phyloP scores from a whole-genome alignment of 163 green algal species.

The Scenedesmus sp. region DNA sequence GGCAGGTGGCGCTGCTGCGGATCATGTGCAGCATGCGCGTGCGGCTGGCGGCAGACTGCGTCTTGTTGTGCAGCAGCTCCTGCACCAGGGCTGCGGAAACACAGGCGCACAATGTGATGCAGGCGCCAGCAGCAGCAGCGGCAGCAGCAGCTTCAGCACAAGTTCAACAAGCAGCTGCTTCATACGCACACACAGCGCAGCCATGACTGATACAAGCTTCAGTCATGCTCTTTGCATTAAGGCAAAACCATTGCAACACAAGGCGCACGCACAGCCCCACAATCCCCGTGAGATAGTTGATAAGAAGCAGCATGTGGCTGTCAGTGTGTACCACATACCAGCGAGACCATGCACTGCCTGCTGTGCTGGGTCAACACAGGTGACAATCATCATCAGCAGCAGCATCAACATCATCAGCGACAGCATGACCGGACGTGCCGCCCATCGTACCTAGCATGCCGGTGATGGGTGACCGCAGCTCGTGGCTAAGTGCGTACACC shows the following conservation, averaged over 20 bases:
- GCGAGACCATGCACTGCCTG: not conserved
- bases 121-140: not conserved
- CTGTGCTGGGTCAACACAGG: not conserved
- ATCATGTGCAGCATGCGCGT: slow-evolving; percentile 61
- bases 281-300: too few relatives aligned
- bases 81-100: slow-evolving; percentile 39
- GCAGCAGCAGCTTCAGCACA: not conserved
- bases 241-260: not conserved
- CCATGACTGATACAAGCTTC: not conserved
- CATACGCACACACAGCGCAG: too few relatives aligned
- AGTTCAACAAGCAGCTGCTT: too few relatives aligned
- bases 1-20: slow-evolving; percentile 59
- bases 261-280: too few relatives aligned
- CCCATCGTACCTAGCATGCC: slow-evolving; percentile 62
- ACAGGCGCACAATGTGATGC: not conserved
- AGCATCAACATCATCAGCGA: not conserved
- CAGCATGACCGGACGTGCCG: not conserved
- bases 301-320: too few relatives aligned
- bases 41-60: slow-evolving; percentile 43
- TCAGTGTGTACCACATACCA: not conserved
- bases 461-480: slow-evolving; percentile 64
- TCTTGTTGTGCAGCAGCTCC: slow-evolving; percentile 56
- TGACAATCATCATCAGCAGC: too few relatives aligned
- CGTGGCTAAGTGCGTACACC: slow-evolving; percentile 64
- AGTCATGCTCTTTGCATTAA: too few relatives aligned